Base-by-base conservation (phyloP, 2,329 filamentous ascomycete species). In the Fusarium longipes region DNA sequence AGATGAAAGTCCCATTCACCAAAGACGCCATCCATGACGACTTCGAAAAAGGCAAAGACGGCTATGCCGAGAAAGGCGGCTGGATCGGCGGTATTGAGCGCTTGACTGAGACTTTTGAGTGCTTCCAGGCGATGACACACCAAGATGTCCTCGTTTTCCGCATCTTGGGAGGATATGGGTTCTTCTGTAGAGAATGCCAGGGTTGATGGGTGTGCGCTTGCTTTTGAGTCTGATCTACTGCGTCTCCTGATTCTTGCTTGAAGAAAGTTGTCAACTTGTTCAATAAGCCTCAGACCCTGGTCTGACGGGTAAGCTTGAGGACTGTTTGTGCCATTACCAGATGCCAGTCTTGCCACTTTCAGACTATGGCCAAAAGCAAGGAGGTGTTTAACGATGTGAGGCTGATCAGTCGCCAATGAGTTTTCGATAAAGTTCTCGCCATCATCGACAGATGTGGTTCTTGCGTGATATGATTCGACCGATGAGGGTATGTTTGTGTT, bases 31-130 rank as follows among this genome's bases (percentile, higher is more conserved):
- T 81, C 79, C 36, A 76, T 81, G 0, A 82, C 78, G 0, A 82
- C 80, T 14, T 82, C 80, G 25, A 82, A 79, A 32, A 82, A 77
- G 1, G 80, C 80, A 60, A 82, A 82, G 0, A 78, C 79, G 0
- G 80, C 80, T 18, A 82, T 82, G 2, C 79, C 80, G 6, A 82
- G 74, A 10, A 82, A 74, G 0, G 80, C 80, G 47, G 81, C 75
- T 0, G 80, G 80, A 32, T 82, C 77, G 3, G 78, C 79, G 0
- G 75, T 78, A 30, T 76, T 75, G 4, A 82, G 72, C 8, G 78
- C 77, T 38, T 77, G 73, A 57, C 77, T 81, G 12, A 82, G 73
- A 17, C 77, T 76, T 36, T 75, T 73, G 6, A 82, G 66, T 0
- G 78, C 78, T 0, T 75, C 73, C 0, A 81, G 73, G 2, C 72